Percentiles rank a stretch among this genome's conserved stretches.
Conservation (phyloP, 1,284 basidiomycete genomes). For the Microbotryomycetes sp. region DNA sequence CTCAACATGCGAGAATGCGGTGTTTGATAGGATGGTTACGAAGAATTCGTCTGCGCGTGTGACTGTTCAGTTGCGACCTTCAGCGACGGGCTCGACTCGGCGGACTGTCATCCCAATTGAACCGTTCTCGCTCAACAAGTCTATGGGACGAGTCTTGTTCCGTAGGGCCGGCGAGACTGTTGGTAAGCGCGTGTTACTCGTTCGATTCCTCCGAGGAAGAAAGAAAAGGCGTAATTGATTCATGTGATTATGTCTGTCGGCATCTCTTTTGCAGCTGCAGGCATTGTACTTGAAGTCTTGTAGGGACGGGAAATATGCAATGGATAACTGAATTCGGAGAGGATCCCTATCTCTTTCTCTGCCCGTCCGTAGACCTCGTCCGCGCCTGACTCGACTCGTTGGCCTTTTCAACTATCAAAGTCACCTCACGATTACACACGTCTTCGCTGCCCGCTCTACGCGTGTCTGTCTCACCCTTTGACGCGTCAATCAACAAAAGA, state of each 20-base stretch:
- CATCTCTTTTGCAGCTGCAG: conserved; percentile 5
- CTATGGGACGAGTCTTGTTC: conserved; percentile 88
- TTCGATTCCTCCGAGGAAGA: neutral
- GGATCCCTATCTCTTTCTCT: too few species aligned
- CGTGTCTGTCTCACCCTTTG: neutral
- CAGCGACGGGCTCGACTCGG: conserved; percentile 44
- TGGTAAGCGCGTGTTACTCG: conserved; percentile 36
- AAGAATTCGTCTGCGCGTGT: conserved; percentile 79
- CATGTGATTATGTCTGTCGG: neutral
- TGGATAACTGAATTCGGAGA: too few species aligned
- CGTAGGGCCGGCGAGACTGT: conserved; percentile 88
- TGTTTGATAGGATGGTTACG: conserved; percentile 60
- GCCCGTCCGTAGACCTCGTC: too few species aligned
- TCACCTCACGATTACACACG: too few species aligned
- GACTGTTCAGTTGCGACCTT: conserved; percentile 60
- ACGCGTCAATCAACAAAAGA: neutral
- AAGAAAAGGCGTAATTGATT: neutral
- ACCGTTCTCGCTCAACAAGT: conserved; percentile 81
- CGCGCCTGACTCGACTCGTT: too few species aligned
- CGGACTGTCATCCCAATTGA: conserved; percentile 70
- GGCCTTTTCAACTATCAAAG: too few species aligned
- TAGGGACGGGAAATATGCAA: too few species aligned
- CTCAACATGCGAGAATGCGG: neutral
- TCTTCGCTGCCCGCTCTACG: neutral
- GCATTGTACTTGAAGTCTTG: conserved; percentile 18